A percentile compares a stretch with the other conserved stretches of the same genome.
phyloP scores from a whole-genome alignment of 2,329 filamentous ascomycete species.

The Pseudogymnoascus sp. region DNA sequence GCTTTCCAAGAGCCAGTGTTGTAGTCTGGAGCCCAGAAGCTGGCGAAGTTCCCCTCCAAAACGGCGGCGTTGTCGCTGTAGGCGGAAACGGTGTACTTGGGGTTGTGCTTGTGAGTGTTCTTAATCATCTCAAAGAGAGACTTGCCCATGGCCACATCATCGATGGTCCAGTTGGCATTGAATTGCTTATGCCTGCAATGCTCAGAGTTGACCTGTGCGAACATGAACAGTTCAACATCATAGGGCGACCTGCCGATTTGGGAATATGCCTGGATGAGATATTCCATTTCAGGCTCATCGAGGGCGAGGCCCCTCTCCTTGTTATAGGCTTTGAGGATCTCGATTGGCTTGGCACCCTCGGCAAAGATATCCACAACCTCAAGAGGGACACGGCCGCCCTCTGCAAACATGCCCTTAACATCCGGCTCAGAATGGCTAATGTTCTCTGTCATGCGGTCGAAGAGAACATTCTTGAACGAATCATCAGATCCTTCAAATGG shows the following conservation, averaged over 20 bases:
- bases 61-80: slow-evolving; percentile 99
- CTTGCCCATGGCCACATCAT: slow-evolving; percentile 69
- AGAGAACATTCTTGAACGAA: slow-evolving; percentile 60
- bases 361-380: slow-evolving; percentile 68
- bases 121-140: slow-evolving; percentile 94
- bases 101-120: slow-evolving; percentile 79
- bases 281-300: slow-evolving; percentile 83
- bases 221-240: slow-evolving; percentile 98
- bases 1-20: slow-evolving; percentile 81
- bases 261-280: slow-evolving; percentile 78
- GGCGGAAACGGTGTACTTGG: slow-evolving; percentile 79
- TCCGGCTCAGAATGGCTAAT: slow-evolving; percentile 61
- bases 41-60: slow-evolving; percentile 60
- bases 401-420: slow-evolving; percentile 69
- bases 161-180: slow-evolving; percentile 93
- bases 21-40: slow-evolving; percentile 82
- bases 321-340: slow-evolving; percentile 75
- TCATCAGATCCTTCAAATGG: slow-evolving; percentile 40
- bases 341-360: slow-evolving; percentile 54
- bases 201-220: slow-evolving; percentile 97
- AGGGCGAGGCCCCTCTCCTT: slow-evolving; percentile 74
- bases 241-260: slow-evolving; percentile 57
- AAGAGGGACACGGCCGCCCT: slow-evolving; percentile 53
- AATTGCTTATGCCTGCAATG: slow-evolving; percentile 79
- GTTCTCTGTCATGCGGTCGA: slow-evolving; percentile 94